Base-by-base conservation (phyloP, 2,329 filamentous ascomycete genomes). In the Colletotrichum sublineola region DNA sequence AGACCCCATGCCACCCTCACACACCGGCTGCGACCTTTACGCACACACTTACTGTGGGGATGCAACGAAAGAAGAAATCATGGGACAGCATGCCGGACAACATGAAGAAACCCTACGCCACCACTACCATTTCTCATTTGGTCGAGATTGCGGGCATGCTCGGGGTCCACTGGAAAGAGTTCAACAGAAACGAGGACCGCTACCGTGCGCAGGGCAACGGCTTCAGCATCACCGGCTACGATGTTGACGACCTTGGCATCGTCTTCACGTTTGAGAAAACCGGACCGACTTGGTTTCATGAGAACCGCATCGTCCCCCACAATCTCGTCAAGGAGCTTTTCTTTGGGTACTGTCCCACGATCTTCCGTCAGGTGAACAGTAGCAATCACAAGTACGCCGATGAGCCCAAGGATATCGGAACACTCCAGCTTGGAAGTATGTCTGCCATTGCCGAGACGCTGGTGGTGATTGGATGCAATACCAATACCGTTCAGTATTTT, bases 91-190 rank as follows among this genome's bases (percentile, higher is more conserved):
- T 72, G 70, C 69, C 70, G 1, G 63, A 68, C 20, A 73, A 64
- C 46, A 68, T 57, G 55, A 74, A 68, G 58, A 79, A 78, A 65
- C 81, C 81, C 0, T 83, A 80, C 64, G 81, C 81, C 1, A 82
- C 77, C 2, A 82, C 78, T 4, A 81, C 80, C 5, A 80, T 83
- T 15, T 80, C 75, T 9, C 80, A 83, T 60, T 70, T 83, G 1
- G 76, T 83, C 0, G 81, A 82, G 73, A 77, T 82, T 5, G 80
- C 79, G 0, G 79, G 77, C 11, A 79, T 83, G 77, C 68, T 83
- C 1, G 81, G 83, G 5, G 77, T 85, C 6, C 78, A 84, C 64
- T 85, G 84, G 84, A 84, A 79, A 56, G 78, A 80, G 2, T 84
- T 85, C 44, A 81, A 84, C 33, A 77, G 80, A 1, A 78, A 76